Conservation (phyloP, 75 land plant species). For the Picea glauca region DNA sequence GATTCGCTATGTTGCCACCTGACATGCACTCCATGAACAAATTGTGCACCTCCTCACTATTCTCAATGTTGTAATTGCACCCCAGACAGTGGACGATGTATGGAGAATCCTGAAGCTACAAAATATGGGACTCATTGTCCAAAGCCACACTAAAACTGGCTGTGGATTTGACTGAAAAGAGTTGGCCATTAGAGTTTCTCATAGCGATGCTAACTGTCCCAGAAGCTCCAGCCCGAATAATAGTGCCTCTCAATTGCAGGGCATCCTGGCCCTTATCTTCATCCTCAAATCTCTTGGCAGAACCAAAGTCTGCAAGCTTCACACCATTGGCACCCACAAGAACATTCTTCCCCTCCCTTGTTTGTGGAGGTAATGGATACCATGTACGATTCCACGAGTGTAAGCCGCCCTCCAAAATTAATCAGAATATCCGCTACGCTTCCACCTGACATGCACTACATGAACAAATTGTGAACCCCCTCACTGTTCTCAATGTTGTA, state of each 20-base stretch:
- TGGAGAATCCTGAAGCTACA: slow-evolving; percentile 22
- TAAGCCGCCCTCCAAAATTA: slow-evolving; percentile 23
- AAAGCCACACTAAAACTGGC: not conserved
- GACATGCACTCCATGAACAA: slow-evolving; percentile 58
- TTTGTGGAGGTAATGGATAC: slow-evolving; percentile 33
- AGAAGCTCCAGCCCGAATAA: slow-evolving; percentile 37
- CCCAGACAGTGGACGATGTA: slow-evolving; percentile 35
- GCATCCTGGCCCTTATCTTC: not conserved
- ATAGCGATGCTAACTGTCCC: slow-evolving; percentile 42
- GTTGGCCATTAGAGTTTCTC: slow-evolving; percentile 8
- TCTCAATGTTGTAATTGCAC: slow-evolving; percentile 12
- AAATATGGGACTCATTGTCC: slow-evolving; percentile 26
- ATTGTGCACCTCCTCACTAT: slow-evolving; percentile 22
- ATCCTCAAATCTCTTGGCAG: slow-evolving; percentile 27
- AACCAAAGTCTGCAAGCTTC: slow-evolving; percentile 53
- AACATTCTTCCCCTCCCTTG: slow-evolving; percentile 45
- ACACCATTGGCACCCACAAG: slow-evolving; percentile 25
- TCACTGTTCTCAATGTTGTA: slow-evolving; percentile 11
- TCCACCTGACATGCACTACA: slow-evolving; percentile 57
- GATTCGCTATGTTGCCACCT: slow-evolving; percentile 38
- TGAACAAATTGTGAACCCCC: slow-evolving; percentile 29
- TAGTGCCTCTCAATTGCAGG: not conserved
- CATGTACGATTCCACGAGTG: slow-evolving; percentile 31
- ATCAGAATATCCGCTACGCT: slow-evolving; percentile 34
- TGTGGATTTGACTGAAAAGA: slow-evolving; percentile 56